These are phyloP conservation scores for Sordariomycetes sp. DNA, from an alignment of 2,329 filamentous ascomycete species.

Conservation along the genomic window DNA sequence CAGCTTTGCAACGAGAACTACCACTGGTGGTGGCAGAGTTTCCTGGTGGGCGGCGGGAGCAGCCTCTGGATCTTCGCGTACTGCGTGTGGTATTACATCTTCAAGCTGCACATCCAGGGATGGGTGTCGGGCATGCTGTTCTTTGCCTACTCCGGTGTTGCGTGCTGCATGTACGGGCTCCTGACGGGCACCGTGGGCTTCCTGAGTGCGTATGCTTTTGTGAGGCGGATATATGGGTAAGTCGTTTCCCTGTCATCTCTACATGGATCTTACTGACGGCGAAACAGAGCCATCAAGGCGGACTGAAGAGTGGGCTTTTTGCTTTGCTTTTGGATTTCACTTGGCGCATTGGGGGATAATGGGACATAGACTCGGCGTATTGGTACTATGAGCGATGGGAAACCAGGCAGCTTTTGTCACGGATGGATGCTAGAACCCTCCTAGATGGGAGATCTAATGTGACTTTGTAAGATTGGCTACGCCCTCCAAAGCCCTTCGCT, in stretches of 20 bases:
- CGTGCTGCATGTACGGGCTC: constrained; percentile 72
- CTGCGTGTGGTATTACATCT: constrained; percentile 75
- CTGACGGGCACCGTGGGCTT: constrained; percentile 80
- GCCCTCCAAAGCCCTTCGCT: too few species aligned
- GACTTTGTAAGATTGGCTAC: too few species aligned
- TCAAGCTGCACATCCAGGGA: constrained; percentile 71
- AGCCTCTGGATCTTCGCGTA: constrained; percentile 77
- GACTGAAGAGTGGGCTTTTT: too few species aligned
- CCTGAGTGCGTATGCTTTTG: constrained; percentile 74
- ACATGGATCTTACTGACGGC: not conserved
- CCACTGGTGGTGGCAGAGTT: constrained; percentile 89
- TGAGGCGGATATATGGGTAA: constrained; percentile 73
- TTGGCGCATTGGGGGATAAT: too few species aligned
- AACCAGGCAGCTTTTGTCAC: too few species aligned
- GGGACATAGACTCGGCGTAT: too few species aligned
- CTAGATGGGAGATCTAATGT: too few species aligned
- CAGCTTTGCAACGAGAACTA: constrained; percentile 81
- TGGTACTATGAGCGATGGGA: too few species aligned
- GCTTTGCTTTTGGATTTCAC: too few species aligned
- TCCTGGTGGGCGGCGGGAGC: constrained; percentile 68
- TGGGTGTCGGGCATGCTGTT: constrained; percentile 74
- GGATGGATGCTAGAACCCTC: too few species aligned
- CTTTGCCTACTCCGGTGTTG: constrained; percentile 77
- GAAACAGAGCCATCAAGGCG: constrained; percentile 4
- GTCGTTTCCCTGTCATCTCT: constrained; percentile 16